Evolutionary conservation across 768 basidiomycete genomes (phyloP), one percentile per base, ranked within the genome.

Genomic region (Asterophora parasitica): DNA sequence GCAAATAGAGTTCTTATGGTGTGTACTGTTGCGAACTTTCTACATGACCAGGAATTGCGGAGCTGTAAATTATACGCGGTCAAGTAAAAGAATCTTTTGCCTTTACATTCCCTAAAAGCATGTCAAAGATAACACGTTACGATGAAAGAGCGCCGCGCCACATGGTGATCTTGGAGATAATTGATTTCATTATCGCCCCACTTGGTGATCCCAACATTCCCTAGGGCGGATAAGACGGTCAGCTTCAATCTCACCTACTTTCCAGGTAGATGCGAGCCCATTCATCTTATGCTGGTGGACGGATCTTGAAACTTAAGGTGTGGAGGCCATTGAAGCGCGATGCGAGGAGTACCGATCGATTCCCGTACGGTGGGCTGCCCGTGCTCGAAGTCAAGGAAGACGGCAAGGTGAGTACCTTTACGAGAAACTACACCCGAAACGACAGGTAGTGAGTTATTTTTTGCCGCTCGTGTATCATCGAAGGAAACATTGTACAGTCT

Each of bases 1-100:
- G 51, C 27, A 67, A 60, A 13, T 68, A 64, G 53, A 30, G 13
- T 8, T 4, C 23, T 33, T 10, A 16, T 34, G 49, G 39, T 53
- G 40, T 50, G 35, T 26, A 37, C 17, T 20, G 37, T 20, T 23
- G 37, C 23, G 16, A n/a, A 19, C 8, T 34, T 42, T 48, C 35
- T 26, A n/a, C 27, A 43, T 49, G 27, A 43, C 20, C 34, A 16
- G 15, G 34, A 35, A 7, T 35, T 35, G 12, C 28, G 28, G 28
- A n/a, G n/a, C 23, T 23, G 34, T 35, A 35, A 11, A 35, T 12
- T n/a, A 35, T 2, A 35, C 4, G 8, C 30, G 30, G 30, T 31
- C 2, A 31, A 31, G 12, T 31, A 12, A 23, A 23, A 23, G 23
- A 3, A 23, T 23, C n/a, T 23, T 23, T 23, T 23, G 3, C 23